phyloP scores from a whole-genome alignment of 768 basidiomycete genomes.

The Macrocybe gigantea region DNA sequence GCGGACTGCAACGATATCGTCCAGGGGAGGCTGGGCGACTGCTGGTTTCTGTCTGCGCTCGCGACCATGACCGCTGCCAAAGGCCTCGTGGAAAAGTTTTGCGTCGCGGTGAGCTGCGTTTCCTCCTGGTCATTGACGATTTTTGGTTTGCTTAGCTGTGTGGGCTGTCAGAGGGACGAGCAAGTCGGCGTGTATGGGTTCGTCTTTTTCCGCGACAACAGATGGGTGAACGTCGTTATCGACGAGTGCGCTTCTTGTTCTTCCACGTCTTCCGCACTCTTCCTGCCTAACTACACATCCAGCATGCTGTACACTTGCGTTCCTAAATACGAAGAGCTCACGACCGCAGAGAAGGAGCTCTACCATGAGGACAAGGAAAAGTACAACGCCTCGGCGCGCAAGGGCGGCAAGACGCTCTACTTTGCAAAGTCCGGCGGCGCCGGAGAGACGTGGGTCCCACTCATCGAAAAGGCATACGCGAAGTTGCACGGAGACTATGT shows the following conservation, averaged over 20 bases:
- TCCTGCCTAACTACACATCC: not conserved
- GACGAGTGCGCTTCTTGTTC: conserved; percentile 42
- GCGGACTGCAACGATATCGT: conserved; percentile 41
- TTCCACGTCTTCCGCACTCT: not conserved
- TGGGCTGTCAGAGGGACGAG: conserved; percentile 35
- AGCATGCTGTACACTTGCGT: conserved; percentile 43
- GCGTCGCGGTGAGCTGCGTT: conserved; percentile 28
- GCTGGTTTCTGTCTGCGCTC: conserved; percentile 51
- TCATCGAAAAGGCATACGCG: conserved; percentile 58
- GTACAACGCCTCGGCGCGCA: conserved; percentile 39
- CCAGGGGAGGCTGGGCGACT: conserved; percentile 48
- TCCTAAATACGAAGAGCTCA: conserved; percentile 46
- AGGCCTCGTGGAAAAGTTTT: conserved; percentile 46
- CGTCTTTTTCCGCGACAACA: conserved; percentile 46
- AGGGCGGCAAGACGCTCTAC: conserved; percentile 42
- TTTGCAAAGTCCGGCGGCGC: conserved; percentile 43
- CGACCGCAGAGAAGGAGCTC: conserved; percentile 30
- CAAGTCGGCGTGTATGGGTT: conserved; percentile 53
- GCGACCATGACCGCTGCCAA: conserved; percentile 42
- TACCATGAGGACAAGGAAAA: conserved; percentile 46
- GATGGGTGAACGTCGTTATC: conserved; percentile 49
- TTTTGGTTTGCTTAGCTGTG: too few species aligned
- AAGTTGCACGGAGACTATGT: conserved; percentile 46
- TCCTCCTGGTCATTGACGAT: not conserved
- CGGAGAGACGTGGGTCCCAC: conserved; percentile 50